Evolutionary conservation across 257 asterid species (phyloP), one percentile per base, ranked within the genome.

Genomic region (Parsonsia alboflavescens): DNA sequence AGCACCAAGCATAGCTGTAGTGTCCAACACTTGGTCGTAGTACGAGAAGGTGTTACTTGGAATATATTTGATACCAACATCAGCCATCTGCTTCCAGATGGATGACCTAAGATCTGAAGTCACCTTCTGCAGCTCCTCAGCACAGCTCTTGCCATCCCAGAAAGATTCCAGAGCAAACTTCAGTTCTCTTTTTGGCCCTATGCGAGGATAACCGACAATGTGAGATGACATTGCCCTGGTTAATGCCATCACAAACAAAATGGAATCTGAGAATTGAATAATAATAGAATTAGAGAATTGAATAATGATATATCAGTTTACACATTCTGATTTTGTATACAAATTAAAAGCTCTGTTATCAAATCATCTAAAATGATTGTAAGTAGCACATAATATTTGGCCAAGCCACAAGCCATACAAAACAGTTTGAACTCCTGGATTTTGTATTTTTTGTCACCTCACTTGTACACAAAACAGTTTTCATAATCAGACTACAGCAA

Each of bases 151-250:
- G 66, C 88, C 88, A 75, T 91, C 96, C 97, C 96, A 91, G 84
- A 89, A 89, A 36, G 96, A 89, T 58, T 91, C 97, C 67, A 91
- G 72, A 21, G 96, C 96, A 82, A 91, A 87, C 77, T 91, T 91
- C 30, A 91, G 94, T 83, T 91, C 98, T 84, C 98, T 87, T 88
- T 93, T 93, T 41, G 98, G 98, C 62, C 98, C 98, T 93, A 93
- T 89, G n/a, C 96, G 93, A 76, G 96, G 96, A 84, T 89, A 91
- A 71, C 97, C 94, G 26, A 89, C 91, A 63, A 89, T 73, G 78
- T 91, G 97, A 30, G 97, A 91, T 12, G 96, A 80, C 97, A 91
- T 89, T 66, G 59, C 59, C 26, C 24, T 53, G 22, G 7, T 53
- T 19, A 17, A 53, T 7, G 10, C 0, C 59, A 17, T 53, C 10